phyloP scores from a whole-genome alignment of 2,329 filamentous ascomycete species.

The Xylaria sp. region DNA sequence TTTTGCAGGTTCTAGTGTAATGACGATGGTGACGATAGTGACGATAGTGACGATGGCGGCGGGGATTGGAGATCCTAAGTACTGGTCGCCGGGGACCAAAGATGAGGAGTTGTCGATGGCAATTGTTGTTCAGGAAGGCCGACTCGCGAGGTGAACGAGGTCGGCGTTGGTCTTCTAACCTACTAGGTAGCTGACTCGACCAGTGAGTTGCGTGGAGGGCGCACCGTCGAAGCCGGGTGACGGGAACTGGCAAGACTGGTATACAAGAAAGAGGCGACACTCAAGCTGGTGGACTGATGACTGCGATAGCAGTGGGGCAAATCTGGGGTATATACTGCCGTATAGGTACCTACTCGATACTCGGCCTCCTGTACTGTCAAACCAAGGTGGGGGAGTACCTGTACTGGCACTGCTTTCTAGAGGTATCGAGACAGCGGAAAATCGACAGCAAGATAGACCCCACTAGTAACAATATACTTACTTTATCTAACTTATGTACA shows the following conservation, averaged over 20 bases:
- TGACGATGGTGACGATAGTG: background rate
- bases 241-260: background rate
- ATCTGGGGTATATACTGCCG: slow-evolving; percentile 13
- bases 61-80: background rate
- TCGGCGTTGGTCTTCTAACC: background rate
- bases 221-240: background rate
- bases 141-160: background rate
- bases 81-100: background rate
- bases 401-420: background rate
- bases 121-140: background rate
- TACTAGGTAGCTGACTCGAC: background rate
- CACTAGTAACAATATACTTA: too few relatives aligned
- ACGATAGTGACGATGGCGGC: background rate
- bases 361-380: too few relatives aligned
- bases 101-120: background rate
- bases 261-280: background rate
- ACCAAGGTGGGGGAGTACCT: background rate
- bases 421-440: too few relatives aligned
- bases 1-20: background rate
- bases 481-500: too few relatives aligned
- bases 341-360: slow-evolving; percentile 26
- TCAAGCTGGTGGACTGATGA: slow-evolving; percentile 1
- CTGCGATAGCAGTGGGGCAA: slow-evolving; percentile 27
- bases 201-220: background rate
- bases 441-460: too few relatives aligned